Percentiles rank a stretch among this genome's conserved stretches.
Evolutionary conservation across 140 eudicot genomes (phyloP).

Genomic region (Erigeron philadelphicus): DNA sequence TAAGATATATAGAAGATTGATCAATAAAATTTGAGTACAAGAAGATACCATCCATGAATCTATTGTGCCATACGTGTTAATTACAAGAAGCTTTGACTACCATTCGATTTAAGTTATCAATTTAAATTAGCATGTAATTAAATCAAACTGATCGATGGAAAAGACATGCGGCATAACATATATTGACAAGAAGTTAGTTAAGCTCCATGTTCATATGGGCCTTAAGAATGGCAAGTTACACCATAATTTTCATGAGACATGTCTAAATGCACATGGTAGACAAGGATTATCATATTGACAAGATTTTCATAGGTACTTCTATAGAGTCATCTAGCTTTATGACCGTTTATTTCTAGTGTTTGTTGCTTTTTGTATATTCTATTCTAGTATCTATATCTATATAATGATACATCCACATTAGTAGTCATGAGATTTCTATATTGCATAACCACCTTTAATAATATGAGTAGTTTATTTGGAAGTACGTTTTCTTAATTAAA

Average conservation of each 20-base stretch:
- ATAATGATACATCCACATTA: too few species aligned
- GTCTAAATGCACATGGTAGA: slow-evolving; percentile 38
- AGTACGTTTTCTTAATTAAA: too few species aligned
- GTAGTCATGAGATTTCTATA: too few species aligned
- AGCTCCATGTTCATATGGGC: slow-evolving; percentile 27
- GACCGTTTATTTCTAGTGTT: slow-evolving; percentile 8
- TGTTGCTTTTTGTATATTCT: slow-evolving; percentile 1
- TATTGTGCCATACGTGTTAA: background rate
- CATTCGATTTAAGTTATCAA: background rate
- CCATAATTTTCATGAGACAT: slow-evolving; percentile 22
- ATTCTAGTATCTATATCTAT: background rate
- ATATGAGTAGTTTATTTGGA: too few species aligned
- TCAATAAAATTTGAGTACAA: too few species aligned
- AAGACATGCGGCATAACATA: slow-evolving; percentile 8
- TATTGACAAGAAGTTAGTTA: slow-evolving; percentile 25
- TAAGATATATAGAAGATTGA: too few species aligned
- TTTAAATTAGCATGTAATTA: background rate
- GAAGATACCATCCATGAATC: too few species aligned
- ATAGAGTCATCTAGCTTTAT: slow-evolving; percentile 3
- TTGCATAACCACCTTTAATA: too few species aligned
- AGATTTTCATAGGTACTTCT: slow-evolving; percentile 19
- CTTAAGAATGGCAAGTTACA: slow-evolving; percentile 15
- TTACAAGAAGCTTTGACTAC: background rate
- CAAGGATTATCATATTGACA: slow-evolving; percentile 23
- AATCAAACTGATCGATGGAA: slow-evolving; percentile 3